Percentiles rank a stretch among this genome's conserved stretches.
phyloP scores from a whole-genome alignment of 78 protist species.

The Dictyostelium capitatum region DNA sequence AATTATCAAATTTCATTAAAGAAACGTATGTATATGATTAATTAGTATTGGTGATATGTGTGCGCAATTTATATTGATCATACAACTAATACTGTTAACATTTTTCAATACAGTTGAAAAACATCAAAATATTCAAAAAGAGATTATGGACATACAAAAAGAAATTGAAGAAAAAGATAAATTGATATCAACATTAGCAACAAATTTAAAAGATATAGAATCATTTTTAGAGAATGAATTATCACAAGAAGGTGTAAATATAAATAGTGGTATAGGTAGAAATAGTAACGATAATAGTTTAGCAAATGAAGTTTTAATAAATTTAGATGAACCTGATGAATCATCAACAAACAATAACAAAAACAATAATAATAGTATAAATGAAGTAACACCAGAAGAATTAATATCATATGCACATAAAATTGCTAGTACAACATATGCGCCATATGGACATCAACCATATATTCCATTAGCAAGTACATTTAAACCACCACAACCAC shows the following conservation, averaged over 20 bases:
- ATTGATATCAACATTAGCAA: slow-evolving; percentile 39
- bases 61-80: background rate
- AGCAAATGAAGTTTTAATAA: background rate
- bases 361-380: background rate
- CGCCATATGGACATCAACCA: slow-evolving; percentile 75
- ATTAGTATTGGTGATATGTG: background rate
- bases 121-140: slow-evolving; percentile 46
- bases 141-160: slow-evolving; percentile 35
- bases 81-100: background rate
- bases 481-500: slow-evolving; percentile 78
- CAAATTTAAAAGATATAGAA: slow-evolving; percentile 48
- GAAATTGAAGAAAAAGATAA: slow-evolving; percentile 69
- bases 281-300: background rate
- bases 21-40: background rate
- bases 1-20: background rate
- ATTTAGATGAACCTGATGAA: background rate
- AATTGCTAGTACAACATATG: slow-evolving; percentile 67
- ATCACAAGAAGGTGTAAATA: slow-evolving; percentile 24
- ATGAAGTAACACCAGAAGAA: slow-evolving; percentile 56
- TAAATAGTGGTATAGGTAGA: background rate
- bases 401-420: slow-evolving; percentile 77
- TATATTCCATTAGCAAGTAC: slow-evolving; percentile 30
- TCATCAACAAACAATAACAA: background rate
- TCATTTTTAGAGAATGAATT: slow-evolving; percentile 43
- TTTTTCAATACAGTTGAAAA: background rate